Conservation (phyloP, 345 rosid genomes). For the Hypericum perforatum region DNA sequence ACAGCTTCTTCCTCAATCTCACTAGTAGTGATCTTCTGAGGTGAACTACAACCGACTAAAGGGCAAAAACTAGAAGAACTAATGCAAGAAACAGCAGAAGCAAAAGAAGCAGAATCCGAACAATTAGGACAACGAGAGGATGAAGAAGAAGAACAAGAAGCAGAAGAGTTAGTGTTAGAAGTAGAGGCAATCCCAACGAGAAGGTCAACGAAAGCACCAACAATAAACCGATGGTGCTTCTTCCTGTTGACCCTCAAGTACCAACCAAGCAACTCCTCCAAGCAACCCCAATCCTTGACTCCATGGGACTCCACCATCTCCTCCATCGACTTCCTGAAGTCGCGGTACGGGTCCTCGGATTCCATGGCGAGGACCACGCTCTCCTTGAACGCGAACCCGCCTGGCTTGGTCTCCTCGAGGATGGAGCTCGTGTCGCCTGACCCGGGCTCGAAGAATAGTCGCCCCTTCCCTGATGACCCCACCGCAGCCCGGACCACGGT, state of each 20-base stretch:
- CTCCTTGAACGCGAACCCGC: not conserved
- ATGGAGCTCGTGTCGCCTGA: slow-evolving; percentile 1
- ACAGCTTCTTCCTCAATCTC: too few relatives aligned
- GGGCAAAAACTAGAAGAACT: too few relatives aligned
- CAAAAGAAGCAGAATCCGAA: too few relatives aligned
- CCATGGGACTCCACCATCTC: not conserved
- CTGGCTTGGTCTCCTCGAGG: not conserved
- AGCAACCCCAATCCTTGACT: not conserved
- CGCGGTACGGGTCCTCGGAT: not conserved
- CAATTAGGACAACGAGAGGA: too few relatives aligned
- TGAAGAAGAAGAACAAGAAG: not conserved
- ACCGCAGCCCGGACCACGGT: too few relatives aligned
- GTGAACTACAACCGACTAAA: too few relatives aligned
- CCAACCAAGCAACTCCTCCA: slow-evolving; percentile 1
- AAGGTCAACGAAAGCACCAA: slow-evolving; percentile 1
- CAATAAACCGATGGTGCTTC: not conserved
- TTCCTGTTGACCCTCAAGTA: slow-evolving; percentile 1
- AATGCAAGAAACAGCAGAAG: too few relatives aligned
- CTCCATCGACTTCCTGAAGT: slow-evolving; percentile 3
- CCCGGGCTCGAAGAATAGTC: not conserved
- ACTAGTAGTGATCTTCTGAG: too few relatives aligned
- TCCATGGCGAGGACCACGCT: slow-evolving; percentile 1
- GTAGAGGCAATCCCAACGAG: not conserved
- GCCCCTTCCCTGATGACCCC: too few relatives aligned
- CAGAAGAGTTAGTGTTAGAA: not conserved